These are phyloP conservation scores for Xylaria sp. DNA, from an alignment of 2,329 filamentous ascomycete species.

Conservation along the genomic window DNA sequence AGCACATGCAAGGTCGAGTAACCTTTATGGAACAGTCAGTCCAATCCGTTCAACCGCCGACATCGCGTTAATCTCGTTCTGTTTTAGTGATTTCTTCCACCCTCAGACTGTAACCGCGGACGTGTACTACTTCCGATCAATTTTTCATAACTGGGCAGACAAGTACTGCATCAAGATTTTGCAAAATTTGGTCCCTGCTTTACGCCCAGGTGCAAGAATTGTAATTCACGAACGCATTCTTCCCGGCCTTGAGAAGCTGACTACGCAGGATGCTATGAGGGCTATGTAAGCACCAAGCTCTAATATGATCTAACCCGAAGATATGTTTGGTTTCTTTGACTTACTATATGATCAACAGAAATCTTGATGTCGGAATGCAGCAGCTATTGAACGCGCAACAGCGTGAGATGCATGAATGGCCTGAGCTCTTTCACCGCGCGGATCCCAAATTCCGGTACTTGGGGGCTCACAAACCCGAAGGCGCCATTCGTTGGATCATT, in stretches of 20 bases:
- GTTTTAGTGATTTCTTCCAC: constrained; percentile 41
- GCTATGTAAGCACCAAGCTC: constrained; percentile 38
- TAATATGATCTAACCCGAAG: constrained; percentile 11
- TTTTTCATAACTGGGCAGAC: constrained; percentile 50
- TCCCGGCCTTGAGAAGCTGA: constrained; percentile 32
- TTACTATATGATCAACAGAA: constrained; percentile 17
- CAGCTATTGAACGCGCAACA: constrained; percentile 43
- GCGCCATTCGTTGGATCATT: constrained; percentile 42
- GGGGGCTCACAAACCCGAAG: constrained; percentile 36
- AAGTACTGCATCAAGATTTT: constrained; percentile 45
- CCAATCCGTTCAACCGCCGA: no score
- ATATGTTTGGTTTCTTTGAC: constrained; percentile 15
- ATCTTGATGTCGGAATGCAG: constrained; percentile 38
- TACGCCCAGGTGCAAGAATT: constrained; percentile 30
- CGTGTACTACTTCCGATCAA: constrained; percentile 47
- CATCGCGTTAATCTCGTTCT: background rate
- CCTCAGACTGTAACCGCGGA: constrained; percentile 37
- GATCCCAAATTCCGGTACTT: constrained; percentile 40
- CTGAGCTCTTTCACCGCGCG: constrained; percentile 38
- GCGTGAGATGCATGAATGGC: constrained; percentile 42
- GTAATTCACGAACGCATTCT: constrained; percentile 42
- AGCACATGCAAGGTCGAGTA: constrained; percentile 35
- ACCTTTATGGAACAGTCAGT: constrained; percentile 39
- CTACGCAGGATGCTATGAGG: constrained; percentile 36
- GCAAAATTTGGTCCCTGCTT: no score